Evolutionary conservation across 257 asterid species (phyloP), one percentile per base, ranked within the genome.

Genomic region (Solanum piurae): DNA sequence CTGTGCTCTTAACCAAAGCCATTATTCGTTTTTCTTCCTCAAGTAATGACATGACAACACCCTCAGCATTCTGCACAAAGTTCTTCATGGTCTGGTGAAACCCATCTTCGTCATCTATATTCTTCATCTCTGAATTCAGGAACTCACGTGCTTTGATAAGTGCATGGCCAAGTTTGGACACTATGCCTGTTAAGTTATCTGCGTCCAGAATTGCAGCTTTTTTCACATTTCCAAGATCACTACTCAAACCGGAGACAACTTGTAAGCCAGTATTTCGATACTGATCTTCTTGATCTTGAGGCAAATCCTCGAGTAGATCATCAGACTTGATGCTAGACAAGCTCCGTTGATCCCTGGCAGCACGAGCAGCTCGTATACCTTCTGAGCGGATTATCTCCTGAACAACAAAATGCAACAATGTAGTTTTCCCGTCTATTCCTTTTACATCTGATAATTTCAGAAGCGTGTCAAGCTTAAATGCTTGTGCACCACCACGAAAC

Each of bases 401-500:
- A 80, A 95, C 98, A 31, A 97, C 98, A 86, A 97, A 97, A 91
- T 93, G 99, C 76, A 97, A 85, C 21, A 97, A 90, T 2, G 98
- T 95, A 18, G 98, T 97, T 95, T 95, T 95, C 46, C 98, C 98
- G 46, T 97, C 99, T 83, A 95, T 87, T 86, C 99, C 99, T 95
- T 93, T 95, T 21, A 94, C 98, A 27, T 95, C 99, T 21, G 98
- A 86, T 84, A 95, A 88, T 88, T 97, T 97, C 86, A 97, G 90
- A 64, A 96, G 97, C 0, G 99, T 97, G 83, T 95, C 99, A 23
- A 97, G 99, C 84, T 95, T 97, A 88, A 97, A 97, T 68, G 99
- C 99, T 88, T 95, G 97, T 69, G 99, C 99, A 52, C 98, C 95
- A 7, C 99, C 99, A 27, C 96, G 98, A 90, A 93, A 96, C 14